Evolutionary conservation across 2,329 filamentous ascomycete genomes (phyloP).

Genomic region (Colletotrichum salicis): DNA sequence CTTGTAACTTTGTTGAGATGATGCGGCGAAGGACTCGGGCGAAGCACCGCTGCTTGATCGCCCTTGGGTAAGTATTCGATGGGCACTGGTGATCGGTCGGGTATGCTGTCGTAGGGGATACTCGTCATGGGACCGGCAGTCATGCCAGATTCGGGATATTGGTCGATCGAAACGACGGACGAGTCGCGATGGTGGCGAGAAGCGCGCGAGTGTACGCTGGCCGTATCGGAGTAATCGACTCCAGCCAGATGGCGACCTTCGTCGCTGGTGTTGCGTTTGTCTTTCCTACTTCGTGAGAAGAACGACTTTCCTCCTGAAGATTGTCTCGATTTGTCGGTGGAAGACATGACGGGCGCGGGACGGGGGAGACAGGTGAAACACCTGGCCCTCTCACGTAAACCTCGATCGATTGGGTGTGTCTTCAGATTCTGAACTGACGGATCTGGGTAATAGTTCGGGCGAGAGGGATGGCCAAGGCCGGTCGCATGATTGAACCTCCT

Average conservation of each 20-base stretch:
- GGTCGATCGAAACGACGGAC: slow-evolving; percentile 77
- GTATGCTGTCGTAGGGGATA: slow-evolving; percentile 83
- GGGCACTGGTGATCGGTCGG: slow-evolving; percentile 76
- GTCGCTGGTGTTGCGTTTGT: slow-evolving; percentile 70
- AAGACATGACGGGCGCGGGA: slow-evolving; percentile 59
- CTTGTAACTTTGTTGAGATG: slow-evolving; percentile 80
- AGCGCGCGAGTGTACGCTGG: slow-evolving; percentile 72
- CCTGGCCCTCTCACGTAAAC: slow-evolving; percentile 33
- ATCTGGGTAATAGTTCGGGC: slow-evolving; percentile 31
- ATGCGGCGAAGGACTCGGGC: slow-evolving; percentile 78
- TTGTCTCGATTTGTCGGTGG: slow-evolving; percentile 82
- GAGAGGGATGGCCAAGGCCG: slow-evolving; percentile 45
- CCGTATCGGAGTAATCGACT: slow-evolving; percentile 67
- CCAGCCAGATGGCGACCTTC: slow-evolving; percentile 66
- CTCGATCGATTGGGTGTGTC: slow-evolving; percentile 24
- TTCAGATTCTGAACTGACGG: slow-evolving; percentile 33
- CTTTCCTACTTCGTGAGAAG: slow-evolving; percentile 88
- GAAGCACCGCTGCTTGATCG: slow-evolving; percentile 71
- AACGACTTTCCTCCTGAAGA: slow-evolving; percentile 81
- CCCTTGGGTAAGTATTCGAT: slow-evolving; percentile 78
- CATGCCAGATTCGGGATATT: slow-evolving; percentile 72
- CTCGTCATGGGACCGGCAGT: slow-evolving; percentile 86
- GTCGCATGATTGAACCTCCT: slow-evolving; percentile 50
- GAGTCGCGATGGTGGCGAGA: slow-evolving; percentile 83
- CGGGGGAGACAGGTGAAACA: slow-evolving; percentile 36